Evolutionary conservation across 208 protist species (phyloP), one percentile per base, ranked within the genome.

Genomic region (Endotrypanum monterogeii): DNA sequence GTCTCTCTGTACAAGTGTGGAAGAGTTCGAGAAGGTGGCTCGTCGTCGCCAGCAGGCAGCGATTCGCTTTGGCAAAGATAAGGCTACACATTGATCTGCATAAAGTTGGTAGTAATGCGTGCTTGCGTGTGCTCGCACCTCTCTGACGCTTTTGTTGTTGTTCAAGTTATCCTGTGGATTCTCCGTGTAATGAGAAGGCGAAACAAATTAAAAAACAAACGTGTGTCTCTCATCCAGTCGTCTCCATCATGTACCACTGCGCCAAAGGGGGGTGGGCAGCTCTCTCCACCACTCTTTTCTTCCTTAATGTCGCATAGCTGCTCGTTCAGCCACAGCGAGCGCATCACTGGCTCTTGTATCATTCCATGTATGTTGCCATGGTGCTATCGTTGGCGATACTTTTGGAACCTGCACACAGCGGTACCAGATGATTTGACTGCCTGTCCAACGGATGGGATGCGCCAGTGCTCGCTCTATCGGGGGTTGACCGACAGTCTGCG

Each of bases 11-110:
- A 74, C 69, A 35, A 83, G 70, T 35, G 70, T 87, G 61, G 74
- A 74, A 20, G 85, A 93, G 78, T 93, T 94, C 48, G 88, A 91
- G 68, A 80, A 77, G 55, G 87, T 96, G 44, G 73, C 84, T 39
- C 84, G 85, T 50, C 76, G 87, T 16, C 81, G 79, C 2, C 85
- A 94, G 65, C 91, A 95, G 76, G 85, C 86, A 20, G 57, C 71
- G 3, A 84, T 90, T 16, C 83, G 82, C 48, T 91, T 84, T 57
- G 71, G 58, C 2, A 79, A 82, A 32, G 55, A 30, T 25, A 39
- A 30, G n/a, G 35, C 6, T 23, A 9, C 51, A 25, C 44, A 52
- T 37, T 5, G 41, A n/a, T 23, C 37, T 11, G 32, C 5, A 23
- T 65, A 57, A 37, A 77, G 51, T 39, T 28, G 28, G 44, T 69